Base-by-base conservation (phyloP, 2,329 filamentous ascomycete genomes). In the Fusarium sp. region DNA sequence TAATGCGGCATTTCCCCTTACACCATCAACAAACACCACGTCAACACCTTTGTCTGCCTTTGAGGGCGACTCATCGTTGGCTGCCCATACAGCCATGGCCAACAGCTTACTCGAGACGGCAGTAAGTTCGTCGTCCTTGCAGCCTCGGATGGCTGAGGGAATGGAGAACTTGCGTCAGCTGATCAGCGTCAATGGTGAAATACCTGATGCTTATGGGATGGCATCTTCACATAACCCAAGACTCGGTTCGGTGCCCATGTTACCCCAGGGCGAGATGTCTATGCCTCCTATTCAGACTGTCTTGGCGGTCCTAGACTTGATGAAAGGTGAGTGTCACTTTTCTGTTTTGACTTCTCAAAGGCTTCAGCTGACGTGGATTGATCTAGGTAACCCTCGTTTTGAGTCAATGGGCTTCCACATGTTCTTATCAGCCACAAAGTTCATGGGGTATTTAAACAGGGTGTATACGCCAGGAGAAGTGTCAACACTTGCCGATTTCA, bases 401-500 rank as follows among this genome's bases (percentile, higher is more conserved):
- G 56, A 59, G 56, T 59, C 56, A 1, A 59, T 59, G 56, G 56
- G 56, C 33, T 59, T 59, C 22, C 56, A 59, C 56, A 59, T 59
- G 56, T 59, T 59, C 35, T 27, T 59, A 17, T 40, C 56, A 59
- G 56, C 35, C 15, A 37, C 17, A 22, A 22, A 59, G 35, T 59
- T 59, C 56, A 59, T 59, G 56, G 56, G 25, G 27, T 59, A 59
- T 30, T 10, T 59, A 20, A 59, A 40, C 32, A 59, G 56, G 15
- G 56, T 59, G 6, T 59, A 59, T 27, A 59, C 56, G 5, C 56
- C 56, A 6, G 32, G 56, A 59, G 56, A 59, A 40, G 35, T 35
- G 9, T 35, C 56, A 17, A 59, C 33, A n/a, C 33, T 59, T 27
- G 56, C 56, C 15, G 56, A 59, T 59, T 59, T 59, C 3, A 40